Evolutionary conservation across 2,329 filamentous ascomycete genomes (phyloP).

Genomic region (Colletotrichum tanaceti): DNA sequence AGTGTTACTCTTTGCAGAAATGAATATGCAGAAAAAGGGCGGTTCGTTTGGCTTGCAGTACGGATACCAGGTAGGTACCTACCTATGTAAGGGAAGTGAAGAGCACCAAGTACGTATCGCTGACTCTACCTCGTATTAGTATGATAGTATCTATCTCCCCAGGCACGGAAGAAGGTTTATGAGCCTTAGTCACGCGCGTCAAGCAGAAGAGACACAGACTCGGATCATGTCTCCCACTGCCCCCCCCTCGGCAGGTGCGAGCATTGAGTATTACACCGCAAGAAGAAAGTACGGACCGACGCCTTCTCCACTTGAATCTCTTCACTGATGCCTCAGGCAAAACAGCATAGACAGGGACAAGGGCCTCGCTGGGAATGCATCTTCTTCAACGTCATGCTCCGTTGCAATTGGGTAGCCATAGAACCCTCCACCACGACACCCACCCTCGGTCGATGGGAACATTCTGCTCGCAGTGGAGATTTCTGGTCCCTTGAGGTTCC

Average conservation of each 20-base stretch:
- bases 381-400: background rate
- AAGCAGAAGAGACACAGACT: no score
- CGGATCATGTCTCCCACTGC: no score
- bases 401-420: background rate
- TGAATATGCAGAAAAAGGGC: background rate
- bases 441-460: background rate
- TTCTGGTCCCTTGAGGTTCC: constrained; percentile 27
- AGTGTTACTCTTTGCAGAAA: background rate
- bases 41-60: background rate
- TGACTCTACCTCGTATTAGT: no score
- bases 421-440: background rate
- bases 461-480: constrained; percentile 5
- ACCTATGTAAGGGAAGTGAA: background rate
- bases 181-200: no score
- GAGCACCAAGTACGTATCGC: background rate
- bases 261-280: no score
- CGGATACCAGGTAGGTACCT: no score
- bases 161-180: background rate
- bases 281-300: no score
- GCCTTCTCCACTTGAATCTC: background rate
- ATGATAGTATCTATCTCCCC: background rate
- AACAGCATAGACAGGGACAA: background rate
- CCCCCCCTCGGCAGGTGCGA: no score
- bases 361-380: no score
- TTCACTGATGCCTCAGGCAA: background rate